phyloP scores from a whole-genome alignment of 805 yeast genomes.

The Isabelozyma rhagii region DNA sequence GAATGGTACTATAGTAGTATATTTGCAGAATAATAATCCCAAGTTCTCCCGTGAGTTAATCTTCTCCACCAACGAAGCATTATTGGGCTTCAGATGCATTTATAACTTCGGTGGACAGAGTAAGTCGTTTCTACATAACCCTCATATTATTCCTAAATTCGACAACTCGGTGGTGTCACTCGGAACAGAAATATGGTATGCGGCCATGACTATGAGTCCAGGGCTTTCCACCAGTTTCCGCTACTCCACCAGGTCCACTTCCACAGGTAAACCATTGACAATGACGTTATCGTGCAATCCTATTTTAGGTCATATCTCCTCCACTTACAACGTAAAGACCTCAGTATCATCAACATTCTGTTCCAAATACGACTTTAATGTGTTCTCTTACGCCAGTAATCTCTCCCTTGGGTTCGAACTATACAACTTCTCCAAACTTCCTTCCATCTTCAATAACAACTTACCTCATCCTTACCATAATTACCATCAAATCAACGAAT shows the following conservation, averaged over 20 bases:
- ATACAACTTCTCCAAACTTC: slow-evolving; percentile 48
- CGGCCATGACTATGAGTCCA: slow-evolving; percentile 78
- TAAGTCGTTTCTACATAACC: slow-evolving; percentile 23
- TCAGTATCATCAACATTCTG: slow-evolving; percentile 72
- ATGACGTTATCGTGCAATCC: slow-evolving; percentile 88
- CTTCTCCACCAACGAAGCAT: slow-evolving; percentile 78
- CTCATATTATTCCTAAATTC: slow-evolving; percentile 40
- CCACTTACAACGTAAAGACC: slow-evolving; percentile 84
- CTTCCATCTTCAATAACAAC: not conserved
- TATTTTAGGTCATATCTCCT: slow-evolving; percentile 80
- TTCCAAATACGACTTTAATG: slow-evolving; percentile 83
- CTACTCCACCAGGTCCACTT: slow-evolving; percentile 79
- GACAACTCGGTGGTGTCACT: slow-evolving; percentile 65
- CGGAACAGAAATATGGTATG: slow-evolving; percentile 90
- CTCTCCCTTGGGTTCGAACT: slow-evolving; percentile 83
- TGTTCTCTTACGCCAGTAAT: slow-evolving; percentile 87
- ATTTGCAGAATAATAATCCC: slow-evolving; percentile 65
- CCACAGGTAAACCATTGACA: slow-evolving; percentile 86
- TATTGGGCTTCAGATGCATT: slow-evolving; percentile 76
- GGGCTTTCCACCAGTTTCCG: slow-evolving; percentile 84
- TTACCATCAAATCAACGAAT: not conserved
- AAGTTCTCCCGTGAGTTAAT: slow-evolving; percentile 68
- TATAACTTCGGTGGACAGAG: slow-evolving; percentile 54
- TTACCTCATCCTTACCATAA: not conserved
- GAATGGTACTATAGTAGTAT: slow-evolving; percentile 60